Base-by-base conservation (phyloP, 2,329 filamentous ascomycete genomes). In the Ophiostoma sp. region DNA sequence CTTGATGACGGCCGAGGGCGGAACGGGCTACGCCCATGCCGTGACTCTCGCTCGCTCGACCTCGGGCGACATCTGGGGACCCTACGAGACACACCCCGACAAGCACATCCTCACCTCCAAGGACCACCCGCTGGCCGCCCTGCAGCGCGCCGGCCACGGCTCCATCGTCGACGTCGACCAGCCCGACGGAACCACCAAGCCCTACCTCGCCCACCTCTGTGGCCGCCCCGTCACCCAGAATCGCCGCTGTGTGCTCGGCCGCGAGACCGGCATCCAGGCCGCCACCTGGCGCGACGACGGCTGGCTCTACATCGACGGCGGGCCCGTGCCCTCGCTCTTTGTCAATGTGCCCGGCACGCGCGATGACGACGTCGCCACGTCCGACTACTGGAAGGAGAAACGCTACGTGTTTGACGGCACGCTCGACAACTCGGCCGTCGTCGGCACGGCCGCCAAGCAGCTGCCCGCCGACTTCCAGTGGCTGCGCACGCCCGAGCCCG, bases 221-320 rank as follows among this genome's bases (percentile, higher is more conserved):
- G 83, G 84, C 2, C 81, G 85, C 1, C 85, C 85, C 0, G 83
- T 79, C 0, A 83, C 82, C 0, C 83, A 86, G 75, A 76, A 81
- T 41, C 81, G 84, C 1, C 80, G 85, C 6, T 86, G 84, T 69
- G 82, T 86, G 0, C 77, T 87, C 1, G 85, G 85, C 7, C 80
- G 85, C 66, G 85, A 87, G 76, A 87, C 85, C 0, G 79, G 80
- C 0, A 85, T 89, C 27, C 87, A 89, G 74, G 84, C 87, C 73
- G 85, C 83, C 0, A 84, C 81, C 75, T 89, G 87, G 87, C 78
- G 74, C 0, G 79, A 84, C 13, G 85, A 89, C 65, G 86, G 86
- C 74, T 89, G 87, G 87, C 79, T 88, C 4, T 88, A 88, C 72
- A 79, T 89, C 64, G 88, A 88, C 76, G 79, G 84, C 69, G 86